Base-by-base conservation (phyloP, 805 yeast genomes). In the Nakazawaea anatomiae region DNA sequence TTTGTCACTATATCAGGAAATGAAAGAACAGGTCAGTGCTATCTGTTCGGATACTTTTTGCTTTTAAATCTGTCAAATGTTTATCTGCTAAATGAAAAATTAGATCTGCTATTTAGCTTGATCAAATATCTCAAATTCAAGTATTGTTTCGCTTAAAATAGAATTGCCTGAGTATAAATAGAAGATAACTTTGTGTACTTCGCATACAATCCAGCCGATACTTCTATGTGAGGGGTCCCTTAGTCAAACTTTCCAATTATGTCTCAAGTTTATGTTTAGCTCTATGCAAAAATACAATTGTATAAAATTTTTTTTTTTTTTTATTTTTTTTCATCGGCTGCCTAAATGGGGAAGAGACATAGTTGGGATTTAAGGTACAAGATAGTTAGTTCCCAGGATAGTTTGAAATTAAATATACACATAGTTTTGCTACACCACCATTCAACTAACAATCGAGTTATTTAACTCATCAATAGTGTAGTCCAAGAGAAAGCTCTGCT, bases 401-500 rank as follows among this genome's bases (percentile, higher is more conserved):
- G 25, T 18, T 18, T 18, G 25, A 18, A 18, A 18, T 18, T 18
- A 18, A 18, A 18, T 18, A 18, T 18, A 18, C 25, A 18, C 25
- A 18, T 18, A 2, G 3, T 18, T 18, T 18, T 18, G 25, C 25
- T 18, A 18, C 25, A 18, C 25, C 25, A 18, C 25, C 25, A 18
- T 32, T 32, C 35, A 32, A 32, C 35, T 43, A 12, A 29, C n/a
- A 39, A 47, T 47, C 30, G 41, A 35, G 45, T 73, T 77, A 58
- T 78, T 80, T 89, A 86, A 90, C 62, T 87, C 87, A 49, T 81
- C 82, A 51, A 91, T 77, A 6, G 91, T 85, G 60, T 87, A 94
- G 61, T 94, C 98, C 54, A 94, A 66, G 44, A 89, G 74, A 60
- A 78, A 92, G 62, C 96, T 89, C 63, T 89, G 88, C 66, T 94